Conservation (phyloP, 371 early-diverging fungal species). For the Capniomyces stellatus region DNA sequence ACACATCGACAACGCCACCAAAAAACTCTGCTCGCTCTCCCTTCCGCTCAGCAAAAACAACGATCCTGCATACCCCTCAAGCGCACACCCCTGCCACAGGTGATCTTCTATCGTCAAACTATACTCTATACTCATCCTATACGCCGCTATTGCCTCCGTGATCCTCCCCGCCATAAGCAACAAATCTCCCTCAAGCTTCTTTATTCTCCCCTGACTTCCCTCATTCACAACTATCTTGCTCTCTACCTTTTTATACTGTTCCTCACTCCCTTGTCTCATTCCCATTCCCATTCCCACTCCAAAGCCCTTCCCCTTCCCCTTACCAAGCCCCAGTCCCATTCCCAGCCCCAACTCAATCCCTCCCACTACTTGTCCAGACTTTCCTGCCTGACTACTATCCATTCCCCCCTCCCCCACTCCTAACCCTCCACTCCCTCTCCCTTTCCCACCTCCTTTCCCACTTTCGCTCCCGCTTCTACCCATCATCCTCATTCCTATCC, state of each 20-base stretch:
- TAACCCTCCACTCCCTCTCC: too few species aligned
- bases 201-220: conserved; percentile 14
- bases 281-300: not conserved
- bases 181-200: conserved; percentile 23
- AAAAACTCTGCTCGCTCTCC: conserved; percentile 9
- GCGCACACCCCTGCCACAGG: conserved; percentile 23
- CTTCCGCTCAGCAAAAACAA: conserved; percentile 14
- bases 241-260: not conserved
- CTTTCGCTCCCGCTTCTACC: conserved; percentile 15
- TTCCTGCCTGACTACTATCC: not conserved
- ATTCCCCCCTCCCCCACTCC: too few species aligned
- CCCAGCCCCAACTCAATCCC: too few species aligned
- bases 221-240: not conserved
- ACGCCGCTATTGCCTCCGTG: conserved; percentile 18
- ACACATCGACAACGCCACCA: conserved; percentile 7
- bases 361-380: too few species aligned
- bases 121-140: conserved; percentile 12
- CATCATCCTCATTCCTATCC: too few species aligned
- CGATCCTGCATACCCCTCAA: conserved; percentile 22
- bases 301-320: not conserved
- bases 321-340: too few species aligned
- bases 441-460: not conserved
- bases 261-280: not conserved
- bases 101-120: conserved; percentile 11
- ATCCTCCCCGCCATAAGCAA: conserved; percentile 18